Evolutionary conservation across 1,284 basidiomycete species (phyloP).

Genomic region (Testicularia cyperi): DNA sequence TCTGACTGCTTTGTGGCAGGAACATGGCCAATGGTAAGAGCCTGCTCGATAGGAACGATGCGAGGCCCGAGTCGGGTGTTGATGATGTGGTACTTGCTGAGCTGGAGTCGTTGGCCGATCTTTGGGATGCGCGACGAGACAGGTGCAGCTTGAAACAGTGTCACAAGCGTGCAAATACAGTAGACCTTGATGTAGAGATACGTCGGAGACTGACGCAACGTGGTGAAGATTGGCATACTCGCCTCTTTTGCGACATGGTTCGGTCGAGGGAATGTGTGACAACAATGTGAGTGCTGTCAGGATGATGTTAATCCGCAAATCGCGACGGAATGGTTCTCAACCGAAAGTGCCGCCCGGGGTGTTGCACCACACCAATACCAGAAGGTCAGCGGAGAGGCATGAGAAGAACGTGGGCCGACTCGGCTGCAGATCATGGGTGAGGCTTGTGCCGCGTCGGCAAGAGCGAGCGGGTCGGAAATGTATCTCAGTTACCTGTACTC

Average conservation of each 20-base stretch:
- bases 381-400: too few relatives aligned
- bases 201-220: conserved; percentile 45
- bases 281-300: not conserved
- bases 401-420: too few relatives aligned
- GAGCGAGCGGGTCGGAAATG: too few relatives aligned
- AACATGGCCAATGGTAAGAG: not conserved
- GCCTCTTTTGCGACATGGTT: conserved; percentile 4
- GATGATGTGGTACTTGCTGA: conserved; percentile 21
- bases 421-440: too few relatives aligned
- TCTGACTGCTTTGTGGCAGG: not conserved
- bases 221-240: conserved; percentile 40
- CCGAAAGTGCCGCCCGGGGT: too few relatives aligned
- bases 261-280: not conserved
- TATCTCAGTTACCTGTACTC: too few relatives aligned
- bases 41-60: conserved; percentile 22
- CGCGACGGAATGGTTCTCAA: too few relatives aligned
- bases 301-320: too few relatives aligned
- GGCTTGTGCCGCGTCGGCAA: too few relatives aligned
- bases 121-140: conserved; percentile 45
- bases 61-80: conserved; percentile 18
- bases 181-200: conserved; percentile 57
- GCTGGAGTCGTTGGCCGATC: conserved; percentile 20
- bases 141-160: conserved; percentile 50
- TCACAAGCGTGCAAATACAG: conserved; percentile 49
- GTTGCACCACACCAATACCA: too few relatives aligned